Conservation (phyloP, 805 yeast species). For the Naumovozyma dairenensis region DNA sequence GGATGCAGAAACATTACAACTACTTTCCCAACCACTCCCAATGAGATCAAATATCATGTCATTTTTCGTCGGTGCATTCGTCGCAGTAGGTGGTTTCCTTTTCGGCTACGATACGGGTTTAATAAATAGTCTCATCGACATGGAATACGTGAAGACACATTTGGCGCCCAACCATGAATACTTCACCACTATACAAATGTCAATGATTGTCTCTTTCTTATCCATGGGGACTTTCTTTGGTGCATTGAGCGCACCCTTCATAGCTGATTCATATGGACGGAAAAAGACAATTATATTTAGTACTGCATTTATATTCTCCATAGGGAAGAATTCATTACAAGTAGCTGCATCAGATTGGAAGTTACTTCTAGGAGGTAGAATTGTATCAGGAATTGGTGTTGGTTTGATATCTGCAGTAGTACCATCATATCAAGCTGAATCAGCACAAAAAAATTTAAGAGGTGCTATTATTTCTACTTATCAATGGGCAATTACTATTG, state of each 20-base stretch:
- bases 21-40: slow-evolving; percentile 26
- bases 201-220: slow-evolving; percentile 65
- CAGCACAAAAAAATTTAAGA: slow-evolving; percentile 70
- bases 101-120: slow-evolving; percentile 88
- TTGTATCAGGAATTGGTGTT: slow-evolving; percentile 59
- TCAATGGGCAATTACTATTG: slow-evolving; percentile 90
- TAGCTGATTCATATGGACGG: slow-evolving; percentile 69
- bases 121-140: slow-evolving; percentile 67
- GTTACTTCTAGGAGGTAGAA: slow-evolving; percentile 64
- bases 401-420: slow-evolving; percentile 74
- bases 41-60: slow-evolving; percentile 52
- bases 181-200: slow-evolving; percentile 54
- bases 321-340: slow-evolving; percentile 70
- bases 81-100: slow-evolving; percentile 82
- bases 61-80: slow-evolving; percentile 62
- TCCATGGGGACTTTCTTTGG: slow-evolving; percentile 77
- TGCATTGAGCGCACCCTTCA: slow-evolving; percentile 45
- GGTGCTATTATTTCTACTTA: slow-evolving; percentile 75
- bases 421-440: slow-evolving; percentile 79
- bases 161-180: slow-evolving; percentile 39
- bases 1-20: background rate
- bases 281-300: slow-evolving; percentile 53
- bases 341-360: slow-evolving; percentile 41
- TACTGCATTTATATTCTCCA: slow-evolving; percentile 51
- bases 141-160: slow-evolving; percentile 51